phyloP scores from a whole-genome alignment of 768 basidiomycete species.

The Tylopilus balloui region DNA sequence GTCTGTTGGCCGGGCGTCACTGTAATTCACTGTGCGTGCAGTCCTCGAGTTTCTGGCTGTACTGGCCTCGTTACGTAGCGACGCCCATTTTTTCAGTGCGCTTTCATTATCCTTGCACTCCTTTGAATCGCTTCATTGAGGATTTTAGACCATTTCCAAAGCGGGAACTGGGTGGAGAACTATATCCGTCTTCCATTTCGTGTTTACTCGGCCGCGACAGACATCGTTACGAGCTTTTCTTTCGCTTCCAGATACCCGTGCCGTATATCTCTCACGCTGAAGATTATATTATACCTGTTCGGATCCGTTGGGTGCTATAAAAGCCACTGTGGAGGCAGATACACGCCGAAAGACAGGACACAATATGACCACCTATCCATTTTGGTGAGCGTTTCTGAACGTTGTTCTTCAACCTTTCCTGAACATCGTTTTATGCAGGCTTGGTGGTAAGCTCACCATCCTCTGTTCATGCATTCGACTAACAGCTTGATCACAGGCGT shows the following conservation, averaged over 20 bases:
- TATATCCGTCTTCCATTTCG: conserved; percentile 2
- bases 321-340: conserved; percentile 2
- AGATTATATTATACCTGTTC: conserved; percentile 11
- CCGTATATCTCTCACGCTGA: conserved; percentile 1
- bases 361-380: conserved; percentile 29
- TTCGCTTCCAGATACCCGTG: conserved; percentile 3
- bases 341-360: conserved; percentile 8
- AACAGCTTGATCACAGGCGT: conserved; percentile 40
- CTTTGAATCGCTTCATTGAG: conserved; percentile 5
- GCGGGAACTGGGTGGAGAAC: background rate
- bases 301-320: conserved; percentile 16
- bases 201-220: conserved; percentile 4
- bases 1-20: background rate
- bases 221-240: conserved; percentile 21
- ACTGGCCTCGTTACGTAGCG: conserved; percentile 11
- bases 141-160: conserved; percentile 3
- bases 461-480: background rate
- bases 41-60: background rate
- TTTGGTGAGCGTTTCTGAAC: conserved; percentile 25
- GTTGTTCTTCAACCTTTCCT: background rate
- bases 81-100: background rate
- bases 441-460: conserved; percentile 47
- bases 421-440: conserved; percentile 36
- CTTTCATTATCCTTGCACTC: background rate
- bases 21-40: conserved; percentile 6